Conservation (phyloP, 1,139 yeast species). For the Debaryomyces sp. region DNA sequence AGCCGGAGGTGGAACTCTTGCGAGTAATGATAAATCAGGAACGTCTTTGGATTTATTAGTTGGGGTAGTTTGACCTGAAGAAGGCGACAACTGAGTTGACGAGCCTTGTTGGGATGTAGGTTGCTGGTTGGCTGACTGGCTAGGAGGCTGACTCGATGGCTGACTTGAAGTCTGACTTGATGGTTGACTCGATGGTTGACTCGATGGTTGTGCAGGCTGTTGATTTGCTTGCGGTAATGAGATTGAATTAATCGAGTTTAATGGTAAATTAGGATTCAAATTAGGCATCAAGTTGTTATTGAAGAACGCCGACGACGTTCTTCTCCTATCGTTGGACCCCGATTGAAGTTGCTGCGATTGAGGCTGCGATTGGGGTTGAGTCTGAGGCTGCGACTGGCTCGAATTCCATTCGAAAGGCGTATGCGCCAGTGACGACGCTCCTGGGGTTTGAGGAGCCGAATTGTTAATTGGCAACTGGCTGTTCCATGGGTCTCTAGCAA, state of each 20-base stretch:
- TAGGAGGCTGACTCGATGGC: slow-evolving; percentile 6
- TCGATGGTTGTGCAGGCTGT: slow-evolving; percentile 10
- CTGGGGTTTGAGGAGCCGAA: slow-evolving; percentile 44
- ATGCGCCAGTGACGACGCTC: slow-evolving; percentile 26
- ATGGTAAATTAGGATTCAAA: slow-evolving; percentile 10
- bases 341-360: slow-evolving; percentile 12
- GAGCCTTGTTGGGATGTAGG: slow-evolving; percentile 5
- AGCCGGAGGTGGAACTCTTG: slow-evolving; percentile 92
- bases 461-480: slow-evolving; percentile 18
- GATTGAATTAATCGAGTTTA: slow-evolving; percentile 10
- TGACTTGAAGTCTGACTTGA: slow-evolving; percentile 8
- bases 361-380: slow-evolving; percentile 10
- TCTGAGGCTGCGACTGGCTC: slow-evolving; percentile 8
- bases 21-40: slow-evolving; percentile 73
- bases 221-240: slow-evolving; percentile 9
- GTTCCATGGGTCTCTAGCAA: slow-evolving; percentile 54
- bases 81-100: slow-evolving; percentile 9
- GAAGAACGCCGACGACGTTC: slow-evolving; percentile 41
- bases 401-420: slow-evolving; percentile 38
- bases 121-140: slow-evolving; percentile 6
- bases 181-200: slow-evolving; percentile 6
- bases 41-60: slow-evolving; percentile 38
- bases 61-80: slow-evolving; percentile 17
- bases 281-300: slow-evolving; percentile 19
- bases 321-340: slow-evolving; percentile 19